These are phyloP conservation scores for Microglena sp. DNA, from an alignment of 139 green algal species.

Conservation along the genomic window DNA sequence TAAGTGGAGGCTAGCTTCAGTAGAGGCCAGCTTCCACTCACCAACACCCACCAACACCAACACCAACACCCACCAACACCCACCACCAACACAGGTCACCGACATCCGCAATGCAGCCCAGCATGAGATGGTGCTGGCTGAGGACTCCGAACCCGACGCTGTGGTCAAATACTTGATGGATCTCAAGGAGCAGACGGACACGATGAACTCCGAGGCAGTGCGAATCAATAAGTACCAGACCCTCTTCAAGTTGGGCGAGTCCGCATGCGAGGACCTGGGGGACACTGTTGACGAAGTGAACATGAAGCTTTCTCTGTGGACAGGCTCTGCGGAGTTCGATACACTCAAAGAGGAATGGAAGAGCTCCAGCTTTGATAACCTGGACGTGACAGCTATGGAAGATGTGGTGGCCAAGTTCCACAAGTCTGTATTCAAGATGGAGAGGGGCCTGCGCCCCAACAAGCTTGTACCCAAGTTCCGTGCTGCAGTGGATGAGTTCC, in stretches of 20 bases:
- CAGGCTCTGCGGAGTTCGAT: conserved; percentile 47
- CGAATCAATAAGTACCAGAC: conserved; percentile 59
- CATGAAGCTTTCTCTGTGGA: conserved; percentile 68
- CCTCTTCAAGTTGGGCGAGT: conserved; percentile 55
- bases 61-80: too few relatives aligned
- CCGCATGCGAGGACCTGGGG: neutral
- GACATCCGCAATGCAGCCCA: conserved; percentile 47
- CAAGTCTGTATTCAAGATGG: conserved; percentile 43
- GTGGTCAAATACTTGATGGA: conserved; percentile 37
- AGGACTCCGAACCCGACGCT: conserved; percentile 33
- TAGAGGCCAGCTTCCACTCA: too few relatives aligned
- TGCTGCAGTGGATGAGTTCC: conserved; percentile 47
- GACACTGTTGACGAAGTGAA: conserved; percentile 20
- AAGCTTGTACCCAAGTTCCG: conserved; percentile 53
- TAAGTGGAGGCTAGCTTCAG: too few relatives aligned
- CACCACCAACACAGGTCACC: too few relatives aligned
- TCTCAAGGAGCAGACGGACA: conserved; percentile 31
- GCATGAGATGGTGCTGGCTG: conserved; percentile 64
- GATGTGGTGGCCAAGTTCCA: conserved; percentile 39
- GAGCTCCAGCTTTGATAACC: conserved; percentile 35
- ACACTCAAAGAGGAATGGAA: conserved; percentile 35
- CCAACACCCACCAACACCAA: too few relatives aligned
- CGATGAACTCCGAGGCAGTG: conserved; percentile 32
- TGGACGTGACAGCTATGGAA: conserved; percentile 59
- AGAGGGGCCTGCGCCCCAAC: conserved; percentile 62